Percentiles rank a stretch among this genome's conserved stretches.
phyloP scores from a whole-genome alignment of 768 basidiomycete genomes.

The Trametes meyenii region DNA sequence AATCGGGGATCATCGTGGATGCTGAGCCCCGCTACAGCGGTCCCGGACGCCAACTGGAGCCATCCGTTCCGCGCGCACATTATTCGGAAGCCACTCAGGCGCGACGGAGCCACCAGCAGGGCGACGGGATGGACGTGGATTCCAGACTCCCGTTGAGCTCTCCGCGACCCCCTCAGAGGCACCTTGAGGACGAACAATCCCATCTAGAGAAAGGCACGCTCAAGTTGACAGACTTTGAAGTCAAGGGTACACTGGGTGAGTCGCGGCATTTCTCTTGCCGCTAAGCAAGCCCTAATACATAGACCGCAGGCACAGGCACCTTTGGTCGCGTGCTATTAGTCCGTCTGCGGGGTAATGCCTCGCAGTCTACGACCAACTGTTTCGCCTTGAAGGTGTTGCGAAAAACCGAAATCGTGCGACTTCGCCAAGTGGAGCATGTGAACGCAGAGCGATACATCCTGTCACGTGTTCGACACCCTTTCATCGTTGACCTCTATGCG shows the following conservation, averaged over 20 bases:
- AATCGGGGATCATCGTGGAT: constrained; percentile 42
- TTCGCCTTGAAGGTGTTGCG: constrained; percentile 91
- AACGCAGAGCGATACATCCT: constrained; percentile 96
- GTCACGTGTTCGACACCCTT: constrained; percentile 89
- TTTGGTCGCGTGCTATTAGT: constrained; percentile 94
- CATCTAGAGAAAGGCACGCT: constrained; percentile 60
- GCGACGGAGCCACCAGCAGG: constrained; percentile 20
- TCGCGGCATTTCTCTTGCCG: constrained; percentile 10
- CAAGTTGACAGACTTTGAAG: constrained; percentile 78
- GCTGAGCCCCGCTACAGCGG: constrained; percentile 41
- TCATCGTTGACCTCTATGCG: constrained; percentile 94
- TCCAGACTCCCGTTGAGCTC: constrained; percentile 14
- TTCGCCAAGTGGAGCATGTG: constrained; percentile 97
- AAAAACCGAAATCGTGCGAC: constrained; percentile 82
- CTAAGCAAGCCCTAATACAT: neutral
- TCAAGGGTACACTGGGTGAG: constrained; percentile 75
- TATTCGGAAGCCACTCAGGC: constrained; percentile 9
- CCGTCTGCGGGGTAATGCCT: constrained; percentile 58
- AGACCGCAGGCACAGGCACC: constrained; percentile 81
- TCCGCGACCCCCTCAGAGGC: constrained; percentile 49
- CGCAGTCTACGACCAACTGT: constrained; percentile 53
- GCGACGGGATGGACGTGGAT: constrained; percentile 32
- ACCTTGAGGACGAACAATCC: constrained; percentile 71
- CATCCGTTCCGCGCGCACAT: constrained; percentile 7
- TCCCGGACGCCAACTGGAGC: constrained; percentile 25